phyloP scores from a whole-genome alignment of 2,329 filamentous ascomycete species.

The Fusarium zealandicum region DNA sequence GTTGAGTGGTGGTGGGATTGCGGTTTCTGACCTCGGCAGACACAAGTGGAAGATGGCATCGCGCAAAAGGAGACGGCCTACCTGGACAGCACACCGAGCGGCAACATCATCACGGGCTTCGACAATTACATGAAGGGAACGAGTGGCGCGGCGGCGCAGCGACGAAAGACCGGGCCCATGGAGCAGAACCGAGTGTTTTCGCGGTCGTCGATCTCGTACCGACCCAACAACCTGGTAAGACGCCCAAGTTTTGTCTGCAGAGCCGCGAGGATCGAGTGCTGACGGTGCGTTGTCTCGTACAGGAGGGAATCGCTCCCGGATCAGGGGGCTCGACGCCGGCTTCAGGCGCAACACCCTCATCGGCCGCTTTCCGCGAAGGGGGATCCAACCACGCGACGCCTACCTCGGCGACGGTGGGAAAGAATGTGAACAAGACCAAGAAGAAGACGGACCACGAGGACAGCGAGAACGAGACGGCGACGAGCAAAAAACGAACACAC shows the following conservation, averaged over 20 bases:
- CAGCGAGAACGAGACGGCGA: slow-evolving; percentile 65
- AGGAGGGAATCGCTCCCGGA: slow-evolving; percentile 43
- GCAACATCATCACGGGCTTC: slow-evolving; percentile 97
- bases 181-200: slow-evolving; percentile 80
- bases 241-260: not conserved
- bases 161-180: slow-evolving; percentile 69
- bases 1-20: slow-evolving; percentile 42
- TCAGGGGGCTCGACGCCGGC: slow-evolving; percentile 51
- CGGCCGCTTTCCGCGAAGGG: slow-evolving; percentile 59
- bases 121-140: slow-evolving; percentile 97
- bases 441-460: slow-evolving; percentile 61
- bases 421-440: slow-evolving; percentile 58
- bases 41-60: slow-evolving; percentile 76
- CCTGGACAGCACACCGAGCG: slow-evolving; percentile 85
- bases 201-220: slow-evolving; percentile 68
- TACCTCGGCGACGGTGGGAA: slow-evolving; percentile 58
- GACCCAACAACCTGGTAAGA: slow-evolving; percentile 51
- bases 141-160: slow-evolving; percentile 66
- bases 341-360: slow-evolving; percentile 53
- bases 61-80: slow-evolving; percentile 84
- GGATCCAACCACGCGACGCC: slow-evolving; percentile 63
- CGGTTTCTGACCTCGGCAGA: slow-evolving; percentile 40
- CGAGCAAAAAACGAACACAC: slow-evolving; percentile 63
- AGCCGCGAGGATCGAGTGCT: slow-evolving; percentile 4
- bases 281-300: not conserved